Conservation (phyloP, 1,284 basidiomycete species). For the Omphalotus olearius region DNA sequence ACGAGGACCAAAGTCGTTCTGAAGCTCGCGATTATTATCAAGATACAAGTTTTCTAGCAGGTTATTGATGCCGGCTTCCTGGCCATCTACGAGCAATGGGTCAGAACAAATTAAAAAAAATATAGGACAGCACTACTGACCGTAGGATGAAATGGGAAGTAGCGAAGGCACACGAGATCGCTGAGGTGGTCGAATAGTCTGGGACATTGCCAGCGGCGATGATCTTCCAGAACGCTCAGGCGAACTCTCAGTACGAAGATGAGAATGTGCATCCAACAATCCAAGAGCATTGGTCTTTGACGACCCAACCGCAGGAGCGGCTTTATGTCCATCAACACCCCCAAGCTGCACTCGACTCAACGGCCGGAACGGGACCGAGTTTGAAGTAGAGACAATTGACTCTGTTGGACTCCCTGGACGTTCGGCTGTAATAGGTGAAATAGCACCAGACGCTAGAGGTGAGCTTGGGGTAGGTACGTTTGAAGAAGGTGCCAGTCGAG, state of each 20-base stretch:
- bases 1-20: constrained; percentile 86
- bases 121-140: constrained; percentile 35
- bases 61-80: constrained; percentile 82
- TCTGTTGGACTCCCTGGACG: constrained; percentile 71
- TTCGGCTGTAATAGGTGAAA: constrained; percentile 36
- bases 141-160: constrained; percentile 65
- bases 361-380: constrained; percentile 53
- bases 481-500: constrained; percentile 5
- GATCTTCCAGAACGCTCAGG: constrained; percentile 65
- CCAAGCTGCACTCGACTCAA: constrained; percentile 62
- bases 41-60: constrained; percentile 87
- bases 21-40: constrained; percentile 79
- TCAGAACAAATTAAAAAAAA: not conserved
- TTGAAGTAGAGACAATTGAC: constrained; percentile 64
- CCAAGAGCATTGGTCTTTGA: constrained; percentile 76
- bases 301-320: constrained; percentile 80
- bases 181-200: constrained; percentile 44
- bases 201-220: constrained; percentile 60
- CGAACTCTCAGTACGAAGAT: constrained; percentile 57
- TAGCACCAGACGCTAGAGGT: constrained; percentile 23
- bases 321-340: constrained; percentile 56
- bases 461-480: constrained; percentile 21
- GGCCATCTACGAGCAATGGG: constrained; percentile 55
- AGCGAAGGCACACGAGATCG: constrained; percentile 45
- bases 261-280: constrained; percentile 64